A percentile compares a stretch with the other conserved stretches of the same genome.
These are phyloP conservation scores for Coprinopsis strossmayeri DNA, from an alignment of 768 basidiomycete species.

Conservation along the genomic window DNA sequence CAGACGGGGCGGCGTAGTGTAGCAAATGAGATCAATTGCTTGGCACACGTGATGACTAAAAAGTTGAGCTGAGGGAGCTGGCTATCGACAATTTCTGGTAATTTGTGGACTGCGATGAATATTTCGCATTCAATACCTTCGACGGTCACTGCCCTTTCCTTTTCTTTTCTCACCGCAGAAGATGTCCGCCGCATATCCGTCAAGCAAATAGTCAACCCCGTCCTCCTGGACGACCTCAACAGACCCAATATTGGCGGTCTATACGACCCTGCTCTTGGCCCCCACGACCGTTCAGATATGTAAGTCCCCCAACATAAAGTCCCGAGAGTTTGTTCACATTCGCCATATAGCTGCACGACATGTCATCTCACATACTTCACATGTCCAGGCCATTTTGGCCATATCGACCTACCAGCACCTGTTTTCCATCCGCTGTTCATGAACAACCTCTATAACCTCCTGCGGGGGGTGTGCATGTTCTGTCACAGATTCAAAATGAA, in stretches of 20 bases:
- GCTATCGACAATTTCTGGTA: neutral
- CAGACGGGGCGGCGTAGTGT: too few relatives aligned
- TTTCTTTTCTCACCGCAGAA: constrained; percentile 84
- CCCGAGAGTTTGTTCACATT: too few relatives aligned
- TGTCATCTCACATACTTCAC: constrained; percentile 90
- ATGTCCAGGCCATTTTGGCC: constrained; percentile 97
- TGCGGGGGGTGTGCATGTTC: constrained; percentile 86
- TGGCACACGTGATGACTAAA: constrained; percentile 10
- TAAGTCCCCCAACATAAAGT: constrained; percentile 53
- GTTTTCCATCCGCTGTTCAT: constrained; percentile 97
- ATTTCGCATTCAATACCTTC: constrained; percentile 87
- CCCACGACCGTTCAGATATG: constrained; percentile 86
- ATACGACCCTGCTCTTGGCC: constrained; percentile 94
- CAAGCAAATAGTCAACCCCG: constrained; percentile 91
- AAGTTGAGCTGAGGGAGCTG: constrained; percentile 2
- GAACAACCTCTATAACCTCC: constrained; percentile 78
- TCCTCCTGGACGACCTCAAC: constrained; percentile 90
- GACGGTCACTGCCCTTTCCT: constrained; percentile 77
- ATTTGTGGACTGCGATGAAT: constrained; percentile 56
- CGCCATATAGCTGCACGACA: constrained; percentile 70
- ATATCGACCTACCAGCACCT: constrained; percentile 92
- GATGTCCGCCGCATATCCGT: constrained; percentile 95
- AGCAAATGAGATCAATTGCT: too few relatives aligned
- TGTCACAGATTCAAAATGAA: constrained; percentile 89
- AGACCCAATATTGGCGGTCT: constrained; percentile 87